Conservation (phyloP, 2,329 filamentous ascomycete species). For the Aulographum hederae region DNA sequence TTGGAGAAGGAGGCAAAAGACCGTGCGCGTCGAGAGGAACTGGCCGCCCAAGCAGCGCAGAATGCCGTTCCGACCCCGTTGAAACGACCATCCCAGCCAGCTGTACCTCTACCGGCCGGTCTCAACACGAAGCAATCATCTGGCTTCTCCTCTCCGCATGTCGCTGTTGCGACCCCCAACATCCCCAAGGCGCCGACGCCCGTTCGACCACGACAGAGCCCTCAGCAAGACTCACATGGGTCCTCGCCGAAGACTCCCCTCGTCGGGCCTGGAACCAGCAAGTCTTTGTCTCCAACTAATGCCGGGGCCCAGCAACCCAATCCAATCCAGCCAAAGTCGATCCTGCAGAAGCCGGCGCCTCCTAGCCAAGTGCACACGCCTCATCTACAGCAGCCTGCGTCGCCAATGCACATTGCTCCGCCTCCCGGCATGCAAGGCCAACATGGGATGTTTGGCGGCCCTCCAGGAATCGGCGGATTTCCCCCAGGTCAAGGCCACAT, state of each 20-base stretch:
- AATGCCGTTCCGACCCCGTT: conserved; percentile 21
- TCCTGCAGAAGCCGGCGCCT: not conserved
- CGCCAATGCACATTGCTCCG: conserved; percentile 41
- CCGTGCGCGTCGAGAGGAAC: conserved; percentile 13
- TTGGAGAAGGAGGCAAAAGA: conserved; percentile 19
- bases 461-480: conserved; percentile 24
- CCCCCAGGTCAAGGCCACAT: conserved; percentile 35
- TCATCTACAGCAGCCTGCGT: conserved; percentile 33
- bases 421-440: conserved; percentile 40
- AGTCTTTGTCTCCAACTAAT: conserved; percentile 9
- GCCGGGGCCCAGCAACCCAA: conserved; percentile 3
- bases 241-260: conserved; percentile 52
- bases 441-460: conserved; percentile 17
- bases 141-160: conserved; percentile 56
- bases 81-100: conserved; percentile 41
- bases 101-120: conserved; percentile 34
- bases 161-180: conserved; percentile 60
- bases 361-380: not conserved
- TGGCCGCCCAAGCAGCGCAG: conserved; percentile 12
- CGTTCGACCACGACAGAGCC: conserved; percentile 52
- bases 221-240: conserved; percentile 57
- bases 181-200: conserved; percentile 71
- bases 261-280: conserved; percentile 26
- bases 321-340: not conserved
- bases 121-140: conserved; percentile 34